Conservation (phyloP, 1,139 yeast species). For the Hyphopichia pseudoburtonii region DNA sequence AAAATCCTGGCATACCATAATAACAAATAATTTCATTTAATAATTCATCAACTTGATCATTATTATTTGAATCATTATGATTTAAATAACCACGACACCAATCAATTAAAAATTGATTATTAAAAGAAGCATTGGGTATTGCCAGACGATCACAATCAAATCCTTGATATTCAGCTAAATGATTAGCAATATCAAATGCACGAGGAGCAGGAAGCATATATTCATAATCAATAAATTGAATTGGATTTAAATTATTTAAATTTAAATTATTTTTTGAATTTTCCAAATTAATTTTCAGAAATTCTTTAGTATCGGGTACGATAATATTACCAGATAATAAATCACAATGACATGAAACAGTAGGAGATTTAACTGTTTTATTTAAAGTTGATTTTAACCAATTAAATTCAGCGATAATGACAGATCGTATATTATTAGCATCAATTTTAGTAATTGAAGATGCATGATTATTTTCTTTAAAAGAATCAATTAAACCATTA, state of each 20-base stretch:
- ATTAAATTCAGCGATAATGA: slow-evolving; percentile 46
- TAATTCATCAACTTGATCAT: slow-evolving; percentile 25
- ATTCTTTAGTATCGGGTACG: slow-evolving; percentile 43
- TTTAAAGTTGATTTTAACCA: slow-evolving; percentile 51
- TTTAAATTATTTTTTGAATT: not conserved
- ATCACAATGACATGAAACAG: slow-evolving; percentile 71
- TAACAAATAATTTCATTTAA: slow-evolving; percentile 58
- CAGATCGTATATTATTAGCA: slow-evolving; percentile 34
- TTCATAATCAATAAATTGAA: slow-evolving; percentile 77
- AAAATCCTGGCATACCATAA: slow-evolving; percentile 81
- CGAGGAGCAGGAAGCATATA: slow-evolving; percentile 79
- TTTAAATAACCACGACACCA: slow-evolving; percentile 58
- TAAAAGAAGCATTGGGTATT: slow-evolving; percentile 52
- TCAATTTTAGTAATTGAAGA: slow-evolving; percentile 17
- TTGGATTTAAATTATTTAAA: slow-evolving; percentile 34
- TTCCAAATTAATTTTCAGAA: not conserved
- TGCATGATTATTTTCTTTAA: slow-evolving; percentile 31
- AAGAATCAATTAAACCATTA: slow-evolving; percentile 41
- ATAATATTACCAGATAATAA: slow-evolving; percentile 71
- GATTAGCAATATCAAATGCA: slow-evolving; percentile 84
- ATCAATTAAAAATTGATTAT: slow-evolving; percentile 46
- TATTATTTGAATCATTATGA: slow-evolving; percentile 23
- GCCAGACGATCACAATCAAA: slow-evolving; percentile 64
- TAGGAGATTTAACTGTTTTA: slow-evolving; percentile 44
- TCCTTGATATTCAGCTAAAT: slow-evolving; percentile 87